A percentile compares a stretch with the other conserved stretches of the same genome.
phyloP scores from a whole-genome alignment of 1,284 basidiomycete species.

The Cryptococcus amylolentus region DNA sequence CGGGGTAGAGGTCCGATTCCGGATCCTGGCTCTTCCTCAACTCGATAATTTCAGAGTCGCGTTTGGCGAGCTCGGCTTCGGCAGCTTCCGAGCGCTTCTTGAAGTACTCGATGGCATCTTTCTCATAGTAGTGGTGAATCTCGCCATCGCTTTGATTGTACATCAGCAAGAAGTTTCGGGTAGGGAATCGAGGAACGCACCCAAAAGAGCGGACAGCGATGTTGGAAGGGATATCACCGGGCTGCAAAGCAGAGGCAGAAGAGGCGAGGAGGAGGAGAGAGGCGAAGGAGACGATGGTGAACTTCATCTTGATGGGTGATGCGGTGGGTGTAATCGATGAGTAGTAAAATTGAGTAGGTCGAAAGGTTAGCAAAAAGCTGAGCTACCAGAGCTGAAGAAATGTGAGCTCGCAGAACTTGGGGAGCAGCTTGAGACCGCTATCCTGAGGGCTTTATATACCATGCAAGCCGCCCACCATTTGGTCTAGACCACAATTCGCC shows the following conservation, averaged over 20 bases:
- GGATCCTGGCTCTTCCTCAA: slow-evolving; percentile 2
- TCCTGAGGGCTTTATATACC: no score
- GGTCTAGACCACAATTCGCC: no score
- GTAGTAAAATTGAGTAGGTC: neutral
- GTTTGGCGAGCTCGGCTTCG: slow-evolving; percentile 4
- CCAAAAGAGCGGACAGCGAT: slow-evolving; percentile 13
- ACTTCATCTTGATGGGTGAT: slow-evolving; percentile 5
- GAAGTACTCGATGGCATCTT: slow-evolving; percentile 12
- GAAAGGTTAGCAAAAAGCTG: neutral
- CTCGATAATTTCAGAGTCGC: neutral
- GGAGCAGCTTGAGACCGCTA: no score
- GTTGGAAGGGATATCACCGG: slow-evolving; percentile 14
- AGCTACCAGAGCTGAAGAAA: neutral
- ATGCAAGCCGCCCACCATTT: no score
- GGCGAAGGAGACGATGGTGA: slow-evolving; percentile 3
- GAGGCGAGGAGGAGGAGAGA: slow-evolving; percentile 3
- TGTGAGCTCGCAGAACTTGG: no score
- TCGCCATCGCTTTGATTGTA: neutral
- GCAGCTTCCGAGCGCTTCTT: slow-evolving; percentile 7
- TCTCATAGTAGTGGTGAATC: slow-evolving; percentile 14
- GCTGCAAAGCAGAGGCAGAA: slow-evolving; percentile 7
- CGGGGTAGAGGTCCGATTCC: slow-evolving; percentile 9
- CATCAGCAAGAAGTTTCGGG: neutral
- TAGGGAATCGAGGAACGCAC: slow-evolving; percentile 4
- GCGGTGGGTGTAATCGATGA: neutral